A percentile compares a stretch with the other conserved stretches of the same genome.
phyloP scores from a whole-genome alignment of 176 grass and related monocot genomes.

The Musa itinerans region DNA sequence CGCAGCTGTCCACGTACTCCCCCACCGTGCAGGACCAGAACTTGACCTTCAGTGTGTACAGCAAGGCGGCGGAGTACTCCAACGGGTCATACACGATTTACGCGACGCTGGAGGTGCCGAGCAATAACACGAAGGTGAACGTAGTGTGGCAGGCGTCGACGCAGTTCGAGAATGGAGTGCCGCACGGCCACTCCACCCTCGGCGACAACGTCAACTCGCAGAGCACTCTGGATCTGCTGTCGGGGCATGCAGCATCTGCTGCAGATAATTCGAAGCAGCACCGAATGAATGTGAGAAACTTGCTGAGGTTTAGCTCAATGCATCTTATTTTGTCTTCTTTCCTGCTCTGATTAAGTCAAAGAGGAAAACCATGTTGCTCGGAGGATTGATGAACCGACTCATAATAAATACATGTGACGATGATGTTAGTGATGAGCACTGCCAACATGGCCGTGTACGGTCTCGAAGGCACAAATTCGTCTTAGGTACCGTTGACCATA shows the following conservation, averaged over 20 bases:
- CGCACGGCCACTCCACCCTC: not conserved
- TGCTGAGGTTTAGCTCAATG: not conserved
- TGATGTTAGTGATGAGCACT: too few relatives aligned
- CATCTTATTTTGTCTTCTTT: not conserved
- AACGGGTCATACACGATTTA: constrained; percentile 59
- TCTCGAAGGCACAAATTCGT: too few relatives aligned
- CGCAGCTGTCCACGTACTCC: not conserved
- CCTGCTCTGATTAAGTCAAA: constrained; percentile 13
- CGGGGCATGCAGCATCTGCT: constrained; percentile 19
- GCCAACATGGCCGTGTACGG: too few relatives aligned
- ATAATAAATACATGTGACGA: too few relatives aligned
- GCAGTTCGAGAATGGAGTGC: not conserved
- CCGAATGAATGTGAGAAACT: constrained; percentile 59
- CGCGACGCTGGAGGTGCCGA: constrained; percentile 44
- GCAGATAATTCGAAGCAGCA: constrained; percentile 40
- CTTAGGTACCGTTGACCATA: too few relatives aligned
- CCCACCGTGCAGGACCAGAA: constrained; percentile 1
- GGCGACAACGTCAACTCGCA: constrained; percentile 4
- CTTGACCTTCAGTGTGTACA: constrained; percentile 31
- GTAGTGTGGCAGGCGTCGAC: constrained; percentile 71
- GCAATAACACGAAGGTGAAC: constrained; percentile 29
- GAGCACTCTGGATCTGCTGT: constrained; percentile 39
- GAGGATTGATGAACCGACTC: not conserved
- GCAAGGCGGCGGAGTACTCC: constrained; percentile 32
- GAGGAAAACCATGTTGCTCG: not conserved